Base-by-base conservation (phyloP, 75 land plant species). In the Picea glauca region DNA sequence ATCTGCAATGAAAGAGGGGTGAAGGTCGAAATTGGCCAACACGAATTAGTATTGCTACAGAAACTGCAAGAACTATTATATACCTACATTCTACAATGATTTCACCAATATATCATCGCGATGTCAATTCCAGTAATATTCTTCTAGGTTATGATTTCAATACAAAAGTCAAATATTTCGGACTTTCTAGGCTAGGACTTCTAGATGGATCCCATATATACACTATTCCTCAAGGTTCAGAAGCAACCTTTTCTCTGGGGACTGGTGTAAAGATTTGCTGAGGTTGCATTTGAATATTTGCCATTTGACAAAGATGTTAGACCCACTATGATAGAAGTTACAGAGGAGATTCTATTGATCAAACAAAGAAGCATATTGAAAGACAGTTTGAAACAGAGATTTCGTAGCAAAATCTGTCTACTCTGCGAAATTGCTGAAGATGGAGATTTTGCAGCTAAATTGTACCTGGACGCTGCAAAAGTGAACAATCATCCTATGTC, bases 101-200 rank as follows among this genome's bases (percentile, higher is more conserved):
- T 4, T 63, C 79, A 17, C 76, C 85, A 32, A 78, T 85, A 38
- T 82, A 65, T 40, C 87, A 85, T 31, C 57, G 87, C n/a, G 85
- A 85, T 73, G 84, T 85, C 35, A 85, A 85, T 80, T 83, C 87
- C 1, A 82, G 79, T 43, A 85, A 85, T 58, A 81, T 85, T 26
- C 85, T 85, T 62, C 81, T 82, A 21, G 84, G 82, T 58, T 57
- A 74, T 58, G 77, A 77, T 67, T 78, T 78, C 58, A 60, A 46
- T 60, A 80, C 75, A 20, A 85, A 85, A 40, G 80, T 85, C 17
- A 80, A 76, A n/a, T 81, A 85, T 31, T 85, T 85, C 50, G 87
- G 85, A 15, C 76, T 85, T n/a, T 85, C 87, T 43, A 78, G 77
- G 61, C 57, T 78, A 38, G 84, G 72, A 14, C 56, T 78, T 59